These are phyloP conservation scores for Metarhizium anisopliae DNA, from an alignment of 2,329 filamentous ascomycete genomes.

Conservation along the genomic window DNA sequence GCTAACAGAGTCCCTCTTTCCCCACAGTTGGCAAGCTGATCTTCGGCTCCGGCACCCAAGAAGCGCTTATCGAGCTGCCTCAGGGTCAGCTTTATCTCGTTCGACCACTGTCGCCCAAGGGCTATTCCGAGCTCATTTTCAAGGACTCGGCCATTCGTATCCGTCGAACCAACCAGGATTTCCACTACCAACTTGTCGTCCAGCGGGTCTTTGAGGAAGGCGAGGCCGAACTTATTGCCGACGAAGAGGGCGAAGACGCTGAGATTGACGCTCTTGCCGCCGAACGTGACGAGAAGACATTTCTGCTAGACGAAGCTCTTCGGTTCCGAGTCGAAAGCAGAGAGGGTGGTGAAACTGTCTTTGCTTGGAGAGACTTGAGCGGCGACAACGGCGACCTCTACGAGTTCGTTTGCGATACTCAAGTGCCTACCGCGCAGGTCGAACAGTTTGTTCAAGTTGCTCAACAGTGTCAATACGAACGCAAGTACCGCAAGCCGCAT, in stretches of 20 bases:
- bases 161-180: constrained; percentile 86
- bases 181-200: constrained; percentile 93
- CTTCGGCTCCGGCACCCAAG: constrained; percentile 79
- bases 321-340: constrained; percentile 80
- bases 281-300: constrained; percentile 95
- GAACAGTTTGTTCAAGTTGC: constrained; percentile 74
- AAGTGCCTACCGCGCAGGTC: constrained; percentile 60
- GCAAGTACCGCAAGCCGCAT: constrained; percentile 77
- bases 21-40: constrained; percentile 76
- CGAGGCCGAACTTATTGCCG: constrained; percentile 82
- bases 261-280: constrained; percentile 62
- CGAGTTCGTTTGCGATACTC: constrained; percentile 88
- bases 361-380: constrained; percentile 92
- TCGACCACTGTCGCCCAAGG: constrained; percentile 88
- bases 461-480: constrained; percentile 93
- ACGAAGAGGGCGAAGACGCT: constrained; percentile 79
- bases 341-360: constrained; percentile 70
- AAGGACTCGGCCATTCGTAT: constrained; percentile 92
- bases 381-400: constrained; percentile 93
- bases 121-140: constrained; percentile 98
- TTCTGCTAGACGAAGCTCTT: constrained; percentile 85
- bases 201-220: constrained; percentile 97
- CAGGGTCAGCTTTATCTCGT: constrained; percentile 97
- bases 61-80: constrained; percentile 86
- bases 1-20: background rate